A percentile compares a stretch with the other conserved stretches of the same genome.
phyloP scores from a whole-genome alignment of 2,329 filamentous ascomycete species.

The Thyridium curvatum region DNA sequence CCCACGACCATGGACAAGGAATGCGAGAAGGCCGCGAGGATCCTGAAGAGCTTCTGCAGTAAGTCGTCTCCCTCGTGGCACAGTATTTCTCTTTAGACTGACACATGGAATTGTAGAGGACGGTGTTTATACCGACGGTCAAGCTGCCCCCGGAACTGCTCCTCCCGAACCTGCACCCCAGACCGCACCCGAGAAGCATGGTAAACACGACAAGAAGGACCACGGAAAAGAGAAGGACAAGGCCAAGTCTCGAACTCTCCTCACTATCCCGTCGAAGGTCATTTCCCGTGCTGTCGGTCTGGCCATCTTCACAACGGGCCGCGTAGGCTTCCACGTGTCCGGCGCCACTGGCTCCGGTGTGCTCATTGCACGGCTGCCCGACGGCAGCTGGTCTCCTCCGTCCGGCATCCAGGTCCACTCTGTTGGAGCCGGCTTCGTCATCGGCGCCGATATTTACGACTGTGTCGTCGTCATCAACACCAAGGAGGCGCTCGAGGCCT shows the following conservation, averaged over 20 bases:
- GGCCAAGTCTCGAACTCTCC: constrained; percentile 36
- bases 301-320: constrained; percentile 67
- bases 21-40: constrained; percentile 82
- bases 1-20: constrained; percentile 83
- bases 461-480: constrained; percentile 84
- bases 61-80: constrained; percentile 21
- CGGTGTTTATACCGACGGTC: constrained; percentile 39
- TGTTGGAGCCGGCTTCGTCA: constrained; percentile 70
- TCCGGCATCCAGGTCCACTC: constrained; percentile 79
- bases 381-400: constrained; percentile 71
- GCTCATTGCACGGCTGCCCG: constrained; percentile 47
- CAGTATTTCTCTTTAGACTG: background rate
- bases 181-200: background rate
- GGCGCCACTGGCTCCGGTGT: constrained; percentile 55
- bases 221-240: constrained; percentile 22
- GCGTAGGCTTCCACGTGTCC: constrained; percentile 51
- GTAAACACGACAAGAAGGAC: constrained; percentile 12
- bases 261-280: constrained; percentile 51
- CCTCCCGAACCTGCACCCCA: constrained; percentile 13
- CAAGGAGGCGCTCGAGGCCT: constrained; percentile 66
- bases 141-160: constrained; percentile 7
- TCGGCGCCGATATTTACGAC: constrained; percentile 83
- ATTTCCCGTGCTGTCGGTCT: constrained; percentile 61
- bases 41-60: constrained; percentile 82
- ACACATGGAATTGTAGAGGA: constrained; percentile 30